Conservation (phyloP, 495 filamentous ascomycete species). For the Filosporella fistucella region DNA sequence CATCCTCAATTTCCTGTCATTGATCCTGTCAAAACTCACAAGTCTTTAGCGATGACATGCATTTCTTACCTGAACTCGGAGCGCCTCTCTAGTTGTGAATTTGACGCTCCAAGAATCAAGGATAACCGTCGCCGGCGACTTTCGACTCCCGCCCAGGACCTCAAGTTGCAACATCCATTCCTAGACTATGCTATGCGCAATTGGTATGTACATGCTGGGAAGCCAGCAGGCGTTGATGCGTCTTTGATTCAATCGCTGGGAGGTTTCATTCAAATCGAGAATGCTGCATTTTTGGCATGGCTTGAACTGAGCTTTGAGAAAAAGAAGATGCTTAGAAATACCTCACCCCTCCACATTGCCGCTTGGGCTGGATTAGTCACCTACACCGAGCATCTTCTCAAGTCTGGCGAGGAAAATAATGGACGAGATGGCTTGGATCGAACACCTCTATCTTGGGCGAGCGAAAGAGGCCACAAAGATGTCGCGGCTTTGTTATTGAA, state of each 20-base stretch:
- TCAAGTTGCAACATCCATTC: slow-evolving; percentile 22
- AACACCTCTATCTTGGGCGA: slow-evolving; percentile 24
- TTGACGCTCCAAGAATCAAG: slow-evolving; percentile 1
- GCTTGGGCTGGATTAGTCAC: slow-evolving; percentile 1
- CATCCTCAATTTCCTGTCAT: slow-evolving; percentile 27
- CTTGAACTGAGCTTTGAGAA: background rate
- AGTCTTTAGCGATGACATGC: background rate
- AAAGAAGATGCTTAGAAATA: background rate
- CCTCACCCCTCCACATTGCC: slow-evolving; percentile 8
- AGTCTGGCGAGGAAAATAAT: slow-evolving; percentile 6
- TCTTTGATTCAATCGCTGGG: slow-evolving; percentile 3
- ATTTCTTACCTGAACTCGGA: slow-evolving; percentile 2
- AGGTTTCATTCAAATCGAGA: slow-evolving; percentile 2
- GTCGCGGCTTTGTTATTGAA: slow-evolving; percentile 19
- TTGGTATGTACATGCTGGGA: slow-evolving; percentile 24
- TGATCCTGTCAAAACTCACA: slow-evolving; percentile 25
- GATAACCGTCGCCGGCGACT: background rate
- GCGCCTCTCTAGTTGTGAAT: background rate
- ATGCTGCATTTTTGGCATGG: background rate
- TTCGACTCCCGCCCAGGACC: background rate
- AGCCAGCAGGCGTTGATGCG: background rate
- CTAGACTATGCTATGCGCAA: slow-evolving; percentile 27
- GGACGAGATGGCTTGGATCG: slow-evolving; percentile 2
- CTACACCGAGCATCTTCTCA: slow-evolving; percentile 5
- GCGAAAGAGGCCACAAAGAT: slow-evolving; percentile 14